Evolutionary conservation across 768 basidiomycete genomes (phyloP), one percentile per base, ranked within the genome.

Genomic region (Cystobasidium tubakii): DNA sequence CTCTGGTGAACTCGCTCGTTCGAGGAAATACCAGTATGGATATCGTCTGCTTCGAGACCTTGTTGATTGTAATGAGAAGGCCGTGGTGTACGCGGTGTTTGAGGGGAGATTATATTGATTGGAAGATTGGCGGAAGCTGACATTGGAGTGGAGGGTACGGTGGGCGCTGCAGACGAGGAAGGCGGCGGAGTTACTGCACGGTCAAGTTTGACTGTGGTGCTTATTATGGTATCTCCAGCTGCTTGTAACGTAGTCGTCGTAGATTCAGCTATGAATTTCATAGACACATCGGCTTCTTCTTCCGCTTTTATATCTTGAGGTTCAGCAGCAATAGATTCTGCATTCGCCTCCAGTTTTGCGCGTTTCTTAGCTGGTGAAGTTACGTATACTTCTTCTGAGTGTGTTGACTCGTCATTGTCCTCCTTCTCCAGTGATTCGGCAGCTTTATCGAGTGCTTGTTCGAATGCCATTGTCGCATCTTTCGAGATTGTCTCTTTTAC

Each of bases 131-230:
- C 9, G 27, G 39, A 43, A 13, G 66, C 50, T 34, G 66, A 43
- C 25, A 53, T 46, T 42, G 25, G 27, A 33, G 42, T 44, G 9
- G 46, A 50, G 29, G 50, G 29, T 27, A 50, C 31, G 44, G 15
- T 34, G 9, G 66, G 3, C 9, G 9, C 13, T 9, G 46, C n/a
- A 23, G 36, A 54, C 2, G 66, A 23, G 4, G 66, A 17, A 21
- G 46, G 66, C 19, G 66, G 66, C 3, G 66, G 66, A 25, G 66
- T 69, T 10, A 29, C 27, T 42, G 66, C 66, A n/a, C 66, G 66
- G 39, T 65, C 33, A 3, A 46, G 19, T n/a, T 65, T 42, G 31
- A 46, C 39, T 34, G 39, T 43, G 10, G 39, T 46, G 63, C 36
- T 43, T 23, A 17, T 46, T 36, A 12, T 65, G 39, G 31, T 65